A percentile compares a stretch with the other conserved stretches of the same genome.
These are phyloP conservation scores for Beauveria sp. DNA, from an alignment of 2,329 filamentous ascomycete genomes.

Conservation along the genomic window DNA sequence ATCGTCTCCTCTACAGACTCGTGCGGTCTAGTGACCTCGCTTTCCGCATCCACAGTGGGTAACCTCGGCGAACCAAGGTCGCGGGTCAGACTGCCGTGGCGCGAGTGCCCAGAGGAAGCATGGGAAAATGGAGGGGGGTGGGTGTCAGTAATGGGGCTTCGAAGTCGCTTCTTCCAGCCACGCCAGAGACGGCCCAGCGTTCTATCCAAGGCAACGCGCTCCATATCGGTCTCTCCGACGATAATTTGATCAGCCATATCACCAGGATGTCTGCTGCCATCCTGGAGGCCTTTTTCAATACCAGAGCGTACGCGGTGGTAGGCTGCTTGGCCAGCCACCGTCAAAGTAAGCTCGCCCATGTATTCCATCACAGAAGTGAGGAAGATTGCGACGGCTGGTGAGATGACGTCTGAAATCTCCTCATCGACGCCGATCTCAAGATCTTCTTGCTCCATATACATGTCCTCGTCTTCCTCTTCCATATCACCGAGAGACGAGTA, in stretches of 20 bases:
- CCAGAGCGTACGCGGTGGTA: slow-evolving; percentile 57
- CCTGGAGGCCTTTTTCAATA: slow-evolving; percentile 51
- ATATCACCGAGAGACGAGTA: slow-evolving; percentile 94
- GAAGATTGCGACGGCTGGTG: slow-evolving; percentile 90
- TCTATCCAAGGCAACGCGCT: slow-evolving; percentile 83
- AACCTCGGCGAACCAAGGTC: slow-evolving; percentile 29
- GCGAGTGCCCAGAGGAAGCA: slow-evolving; percentile 29
- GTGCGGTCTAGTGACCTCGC: slow-evolving; percentile 12
- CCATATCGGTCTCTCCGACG: slow-evolving; percentile 88
- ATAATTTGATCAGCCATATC: slow-evolving; percentile 58
- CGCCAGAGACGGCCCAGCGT: slow-evolving; percentile 87
- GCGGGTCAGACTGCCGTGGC: slow-evolving; percentile 28
- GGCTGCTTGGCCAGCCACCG: slow-evolving; percentile 80
- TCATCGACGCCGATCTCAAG: slow-evolving; percentile 52
- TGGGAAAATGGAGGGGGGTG: slow-evolving; percentile 41
- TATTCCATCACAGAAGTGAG: slow-evolving; percentile 91
- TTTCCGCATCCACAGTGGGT: slow-evolving; percentile 4
- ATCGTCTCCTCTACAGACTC: slow-evolving; percentile 16
- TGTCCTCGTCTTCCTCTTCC: slow-evolving; percentile 96
- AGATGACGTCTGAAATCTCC: slow-evolving; percentile 61
- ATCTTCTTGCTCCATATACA: slow-evolving; percentile 73
- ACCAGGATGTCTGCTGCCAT: slow-evolving; percentile 37
- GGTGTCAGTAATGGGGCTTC: slow-evolving; percentile 46
- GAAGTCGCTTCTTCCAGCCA: slow-evolving; percentile 83
- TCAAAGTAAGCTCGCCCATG: slow-evolving; percentile 81